Percentiles rank a stretch among this genome's conserved stretches.
These are phyloP conservation scores for Fusarium decemcellulare DNA, from an alignment of 2,329 filamentous ascomycete species.

Conservation along the genomic window DNA sequence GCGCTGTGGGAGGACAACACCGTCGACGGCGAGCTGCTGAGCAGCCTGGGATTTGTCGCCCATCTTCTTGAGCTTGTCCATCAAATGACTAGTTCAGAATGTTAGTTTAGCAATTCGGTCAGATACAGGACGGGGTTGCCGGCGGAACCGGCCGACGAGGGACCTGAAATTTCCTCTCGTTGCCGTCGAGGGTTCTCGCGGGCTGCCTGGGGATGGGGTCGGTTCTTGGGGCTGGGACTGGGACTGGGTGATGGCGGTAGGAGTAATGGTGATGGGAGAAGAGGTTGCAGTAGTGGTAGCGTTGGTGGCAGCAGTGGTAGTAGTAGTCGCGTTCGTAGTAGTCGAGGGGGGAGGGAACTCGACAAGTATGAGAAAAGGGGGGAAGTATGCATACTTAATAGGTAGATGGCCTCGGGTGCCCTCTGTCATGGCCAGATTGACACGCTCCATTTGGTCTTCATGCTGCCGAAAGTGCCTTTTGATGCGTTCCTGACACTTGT, in stretches of 20 bases:
- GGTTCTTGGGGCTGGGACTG: slow-evolving; percentile 14
- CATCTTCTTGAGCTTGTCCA: slow-evolving; percentile 67
- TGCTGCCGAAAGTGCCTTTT: slow-evolving; percentile 73
- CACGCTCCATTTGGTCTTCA: slow-evolving; percentile 65
- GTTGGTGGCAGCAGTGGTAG: slow-evolving; percentile 15
- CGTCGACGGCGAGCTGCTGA: slow-evolving; percentile 52
- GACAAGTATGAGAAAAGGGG: slow-evolving; percentile 52
- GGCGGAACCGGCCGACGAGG: slow-evolving; percentile 45
- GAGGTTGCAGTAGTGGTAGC: slow-evolving; percentile 10
- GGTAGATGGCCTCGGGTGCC: slow-evolving; percentile 67
- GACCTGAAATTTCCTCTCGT: slow-evolving; percentile 42
- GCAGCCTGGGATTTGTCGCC: slow-evolving; percentile 55
- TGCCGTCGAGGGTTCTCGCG: slow-evolving; percentile 33
- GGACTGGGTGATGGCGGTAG: slow-evolving; percentile 8
- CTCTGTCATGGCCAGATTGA: slow-evolving; percentile 69
- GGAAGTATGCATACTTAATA: slow-evolving; percentile 66
- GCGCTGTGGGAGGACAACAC: slow-evolving; percentile 54
- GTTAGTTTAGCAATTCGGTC: slow-evolving; percentile 52
- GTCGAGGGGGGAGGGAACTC: slow-evolving; percentile 35
- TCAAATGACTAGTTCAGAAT: slow-evolving; percentile 61
- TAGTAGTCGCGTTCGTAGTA: neutral
- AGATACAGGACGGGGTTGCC: slow-evolving; percentile 46
- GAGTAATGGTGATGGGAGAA: slow-evolving; percentile 16
- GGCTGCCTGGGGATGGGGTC: slow-evolving; percentile 13
- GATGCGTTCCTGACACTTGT: slow-evolving; percentile 69